A percentile compares a stretch with the other conserved stretches of the same genome.
Evolutionary conservation across 2,329 filamentous ascomycete species (phyloP).

Genomic region (Talaromyces verruculosus): DNA sequence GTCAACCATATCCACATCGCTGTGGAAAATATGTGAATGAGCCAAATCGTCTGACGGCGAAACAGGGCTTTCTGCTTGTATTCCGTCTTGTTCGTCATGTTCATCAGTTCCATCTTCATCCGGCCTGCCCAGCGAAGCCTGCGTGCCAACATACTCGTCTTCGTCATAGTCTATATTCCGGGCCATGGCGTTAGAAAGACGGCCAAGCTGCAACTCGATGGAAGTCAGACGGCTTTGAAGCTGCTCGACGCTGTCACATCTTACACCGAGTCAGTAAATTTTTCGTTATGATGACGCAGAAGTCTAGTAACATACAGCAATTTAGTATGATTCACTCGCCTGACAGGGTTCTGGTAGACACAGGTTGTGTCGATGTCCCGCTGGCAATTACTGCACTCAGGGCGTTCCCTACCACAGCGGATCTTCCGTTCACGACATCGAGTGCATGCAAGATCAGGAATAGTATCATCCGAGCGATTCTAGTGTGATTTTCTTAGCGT

Average conservation of each 20-base stretch:
- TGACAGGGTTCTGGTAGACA: slow-evolving; percentile 18
- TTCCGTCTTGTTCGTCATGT: not conserved
- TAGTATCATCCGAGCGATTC: slow-evolving; percentile 16
- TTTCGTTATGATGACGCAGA: not conserved
- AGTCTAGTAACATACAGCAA: not conserved
- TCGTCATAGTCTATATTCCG: slow-evolving; percentile 5
- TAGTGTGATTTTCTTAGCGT: not conserved
- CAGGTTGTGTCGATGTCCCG: slow-evolving; percentile 19
- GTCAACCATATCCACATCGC: slow-evolving; percentile 17
- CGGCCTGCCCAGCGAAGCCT: not conserved
- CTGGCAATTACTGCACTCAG: slow-evolving; percentile 24
- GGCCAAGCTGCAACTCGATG: slow-evolving; percentile 20
- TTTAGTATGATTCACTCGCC: not conserved
- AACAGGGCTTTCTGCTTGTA: not conserved
- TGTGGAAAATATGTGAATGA: slow-evolving; percentile 17
- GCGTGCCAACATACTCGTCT: not conserved
- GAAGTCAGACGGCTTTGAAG: slow-evolving; percentile 19
- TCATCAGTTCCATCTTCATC: not conserved
- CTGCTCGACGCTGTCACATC: slow-evolving; percentile 21
- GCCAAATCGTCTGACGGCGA: not conserved
- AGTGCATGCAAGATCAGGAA: slow-evolving; percentile 22
- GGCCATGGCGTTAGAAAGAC: slow-evolving; percentile 16
- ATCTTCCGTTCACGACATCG: slow-evolving; percentile 26
- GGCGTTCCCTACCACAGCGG: slow-evolving; percentile 24
- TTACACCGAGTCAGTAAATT: slow-evolving; percentile 19